Conservation (phyloP, 2,329 filamentous ascomycete genomes). For the Exophiala spinifera region DNA sequence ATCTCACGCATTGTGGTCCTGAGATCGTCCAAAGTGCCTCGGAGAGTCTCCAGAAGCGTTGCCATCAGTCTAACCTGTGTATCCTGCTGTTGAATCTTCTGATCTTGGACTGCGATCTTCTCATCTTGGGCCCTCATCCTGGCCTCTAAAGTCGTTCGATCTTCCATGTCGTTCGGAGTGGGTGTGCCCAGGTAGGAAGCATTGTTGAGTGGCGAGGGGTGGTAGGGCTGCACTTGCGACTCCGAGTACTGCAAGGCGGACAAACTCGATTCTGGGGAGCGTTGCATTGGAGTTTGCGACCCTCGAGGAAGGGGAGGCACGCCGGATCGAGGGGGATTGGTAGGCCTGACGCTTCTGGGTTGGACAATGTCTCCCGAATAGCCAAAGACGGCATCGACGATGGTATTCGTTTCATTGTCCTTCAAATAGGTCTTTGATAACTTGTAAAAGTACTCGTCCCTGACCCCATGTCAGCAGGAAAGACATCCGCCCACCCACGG, state of each 20-base stretch:
- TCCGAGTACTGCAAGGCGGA: conserved; percentile 6
- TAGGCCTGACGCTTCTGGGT: conserved; percentile 4
- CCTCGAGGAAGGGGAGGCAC: conserved; percentile 5
- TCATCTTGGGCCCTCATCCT: conserved; percentile 7
- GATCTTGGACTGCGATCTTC: conserved; percentile 9
- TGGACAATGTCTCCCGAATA: conserved; percentile 7
- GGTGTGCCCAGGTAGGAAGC: background rate
- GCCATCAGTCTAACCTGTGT: conserved; percentile 18
- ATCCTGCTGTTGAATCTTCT: conserved; percentile 18
- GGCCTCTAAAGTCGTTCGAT: background rate
- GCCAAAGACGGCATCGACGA: conserved; percentile 21
- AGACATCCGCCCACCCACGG: background rate
- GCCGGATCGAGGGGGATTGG: conserved; percentile 8
- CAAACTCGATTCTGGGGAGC: background rate
- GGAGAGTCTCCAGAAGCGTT: conserved; percentile 19
- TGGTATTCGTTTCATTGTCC: conserved; percentile 15
- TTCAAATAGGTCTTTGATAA: conserved; percentile 26
- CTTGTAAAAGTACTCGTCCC: conserved; percentile 28
- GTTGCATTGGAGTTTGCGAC: conserved; percentile 13
- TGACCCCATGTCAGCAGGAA: background rate
- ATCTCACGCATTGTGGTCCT: conserved; percentile 18
- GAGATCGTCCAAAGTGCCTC: conserved; percentile 18
- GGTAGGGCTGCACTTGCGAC: background rate
- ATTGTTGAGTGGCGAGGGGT: background rate
- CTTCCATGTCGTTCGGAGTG: background rate